phyloP scores from a whole-genome alignment of 306 rosid genomes.

The Dryas drummondii region DNA sequence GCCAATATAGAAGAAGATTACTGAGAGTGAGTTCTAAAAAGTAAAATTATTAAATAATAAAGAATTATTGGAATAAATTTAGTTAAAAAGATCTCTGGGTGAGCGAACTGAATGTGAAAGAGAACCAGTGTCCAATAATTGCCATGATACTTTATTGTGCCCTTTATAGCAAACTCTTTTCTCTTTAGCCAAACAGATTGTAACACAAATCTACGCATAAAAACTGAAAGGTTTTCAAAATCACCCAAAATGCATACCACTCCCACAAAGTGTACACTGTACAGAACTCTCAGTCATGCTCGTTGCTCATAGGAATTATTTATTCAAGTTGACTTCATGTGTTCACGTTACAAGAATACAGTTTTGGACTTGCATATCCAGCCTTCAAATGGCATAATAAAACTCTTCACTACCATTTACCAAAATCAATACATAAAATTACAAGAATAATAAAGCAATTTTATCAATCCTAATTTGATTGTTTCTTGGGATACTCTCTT shows the following conservation, averaged over 20 bases:
- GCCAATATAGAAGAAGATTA: neutral
- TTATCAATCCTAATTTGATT: slow-evolving; percentile 21
- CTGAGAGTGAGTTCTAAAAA: too few species aligned
- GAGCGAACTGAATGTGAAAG: too few species aligned
- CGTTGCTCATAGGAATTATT: slow-evolving; percentile 4
- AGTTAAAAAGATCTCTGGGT: too few species aligned
- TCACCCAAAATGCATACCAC: too few species aligned
- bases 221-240: too few species aligned
- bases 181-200: too few species aligned
- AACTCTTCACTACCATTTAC: neutral
- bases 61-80: too few species aligned
- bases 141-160: too few species aligned
- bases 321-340: slow-evolving; percentile 26
- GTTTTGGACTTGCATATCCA: neutral
- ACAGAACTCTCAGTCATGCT: slow-evolving; percentile 8
- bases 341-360: slow-evolving; percentile 12
- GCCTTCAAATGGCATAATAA: neutral
- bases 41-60: too few species aligned
- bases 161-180: too few species aligned
- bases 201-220: too few species aligned
- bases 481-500: slow-evolving; percentile 73
- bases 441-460: neutral
- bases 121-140: too few species aligned
- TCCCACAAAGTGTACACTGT: neutral
- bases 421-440: neutral